Evolutionary conservation across 1,139 yeast genomes (phyloP).

Genomic region (Lodderomyces oxycetoniae): DNA sequence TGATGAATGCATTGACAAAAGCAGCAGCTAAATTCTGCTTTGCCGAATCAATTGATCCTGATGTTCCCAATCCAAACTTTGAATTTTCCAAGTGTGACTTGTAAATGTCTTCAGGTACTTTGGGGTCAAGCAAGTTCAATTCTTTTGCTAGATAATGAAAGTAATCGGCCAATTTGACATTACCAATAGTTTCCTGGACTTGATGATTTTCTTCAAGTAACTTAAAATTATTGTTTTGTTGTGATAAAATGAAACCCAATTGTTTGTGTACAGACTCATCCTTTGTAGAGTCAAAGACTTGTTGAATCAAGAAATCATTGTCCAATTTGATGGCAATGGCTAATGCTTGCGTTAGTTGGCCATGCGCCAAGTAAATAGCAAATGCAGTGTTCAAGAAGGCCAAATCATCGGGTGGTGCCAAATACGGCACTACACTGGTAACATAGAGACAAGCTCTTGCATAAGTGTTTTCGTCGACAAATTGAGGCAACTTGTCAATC

Average conservation of each 20-base stretch:
- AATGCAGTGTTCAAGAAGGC: slow-evolving; percentile 89
- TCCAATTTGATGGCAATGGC: slow-evolving; percentile 86
- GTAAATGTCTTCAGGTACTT: slow-evolving; percentile 92
- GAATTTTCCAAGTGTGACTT: slow-evolving; percentile 82
- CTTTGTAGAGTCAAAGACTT: slow-evolving; percentile 70
- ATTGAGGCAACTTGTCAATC: slow-evolving; percentile 75
- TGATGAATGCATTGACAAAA: slow-evolving; percentile 87
- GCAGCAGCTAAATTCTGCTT: slow-evolving; percentile 95
- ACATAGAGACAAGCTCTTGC: slow-evolving; percentile 89
- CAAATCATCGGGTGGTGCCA: slow-evolving; percentile 92
- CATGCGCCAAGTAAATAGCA: slow-evolving; percentile 73
- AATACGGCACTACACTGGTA: slow-evolving; percentile 91
- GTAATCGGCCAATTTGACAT: slow-evolving; percentile 72
- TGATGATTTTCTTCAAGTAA: slow-evolving; percentile 62
- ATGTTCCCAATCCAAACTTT: slow-evolving; percentile 51
- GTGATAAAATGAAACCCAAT: slow-evolving; percentile 83
- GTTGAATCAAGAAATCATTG: slow-evolving; percentile 68
- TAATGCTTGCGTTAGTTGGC: slow-evolving; percentile 84
- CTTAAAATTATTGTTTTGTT: slow-evolving; percentile 77
- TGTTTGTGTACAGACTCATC: slow-evolving; percentile 81
- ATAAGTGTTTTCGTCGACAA: slow-evolving; percentile 80
- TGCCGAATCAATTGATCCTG: slow-evolving; percentile 82
- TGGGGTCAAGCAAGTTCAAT: slow-evolving; percentile 81
- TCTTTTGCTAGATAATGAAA: slow-evolving; percentile 79
- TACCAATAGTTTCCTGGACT: slow-evolving; percentile 83